Evolutionary conservation across 2,329 filamentous ascomycete species (phyloP).

Genomic region (Neurospora sp.): DNA sequence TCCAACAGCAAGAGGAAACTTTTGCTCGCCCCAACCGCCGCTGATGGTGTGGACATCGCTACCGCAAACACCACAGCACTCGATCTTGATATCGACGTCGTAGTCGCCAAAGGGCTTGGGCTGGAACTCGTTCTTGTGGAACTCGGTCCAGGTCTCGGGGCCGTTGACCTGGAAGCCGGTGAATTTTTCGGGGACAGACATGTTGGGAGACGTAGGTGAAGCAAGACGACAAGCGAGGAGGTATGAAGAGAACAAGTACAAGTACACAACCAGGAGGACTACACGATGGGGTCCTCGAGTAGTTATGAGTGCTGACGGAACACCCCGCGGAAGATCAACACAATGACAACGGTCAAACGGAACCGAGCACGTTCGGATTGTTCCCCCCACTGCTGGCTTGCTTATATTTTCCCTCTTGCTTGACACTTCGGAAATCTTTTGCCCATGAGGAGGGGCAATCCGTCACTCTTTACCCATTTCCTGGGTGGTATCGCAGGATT

Average conservation of each 20-base stretch:
- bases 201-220: no score
- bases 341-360: background rate
- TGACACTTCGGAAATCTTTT: background rate
- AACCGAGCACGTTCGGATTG: background rate
- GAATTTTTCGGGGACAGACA: conserved; percentile 51
- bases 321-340: background rate
- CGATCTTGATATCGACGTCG: conserved; percentile 82
- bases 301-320: background rate
- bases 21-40: conserved; percentile 56
- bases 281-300: background rate
- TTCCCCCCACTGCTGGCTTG: background rate
- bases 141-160: conserved; percentile 45
- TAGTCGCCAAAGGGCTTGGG: conserved; percentile 80
- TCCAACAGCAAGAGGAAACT: conserved; percentile 56
- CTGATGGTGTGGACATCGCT: conserved; percentile 63
- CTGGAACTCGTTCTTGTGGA: conserved; percentile 65
- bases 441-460: background rate
- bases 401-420: background rate
- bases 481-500: background rate
- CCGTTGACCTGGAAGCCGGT: conserved; percentile 50
- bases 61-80: conserved; percentile 68
- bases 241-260: background rate
- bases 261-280: background rate
- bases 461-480: background rate
- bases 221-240: background rate